These are phyloP conservation scores for Rhodocollybia butyracea DNA, from an alignment of 768 basidiomycete species.

Conservation along the genomic window DNA sequence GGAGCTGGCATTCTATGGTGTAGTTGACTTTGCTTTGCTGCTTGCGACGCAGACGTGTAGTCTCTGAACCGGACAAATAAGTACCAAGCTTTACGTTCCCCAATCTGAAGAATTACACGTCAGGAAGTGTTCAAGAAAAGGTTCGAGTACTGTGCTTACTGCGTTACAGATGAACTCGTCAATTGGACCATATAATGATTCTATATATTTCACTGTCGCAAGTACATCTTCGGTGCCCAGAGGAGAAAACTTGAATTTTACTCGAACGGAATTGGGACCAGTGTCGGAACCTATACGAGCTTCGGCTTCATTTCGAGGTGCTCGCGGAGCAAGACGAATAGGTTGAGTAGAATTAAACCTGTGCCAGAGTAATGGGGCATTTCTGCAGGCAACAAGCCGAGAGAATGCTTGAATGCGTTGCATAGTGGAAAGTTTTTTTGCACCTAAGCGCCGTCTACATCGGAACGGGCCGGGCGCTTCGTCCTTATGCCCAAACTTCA, in stretches of 20 bases:
- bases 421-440: background rate
- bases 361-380: background rate
- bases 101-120: background rate
- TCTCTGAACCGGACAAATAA: background rate
- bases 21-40: background rate
- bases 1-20: background rate
- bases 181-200: background rate
- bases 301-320: background rate
- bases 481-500: conserved; percentile 37
- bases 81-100: background rate
- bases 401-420: background rate
- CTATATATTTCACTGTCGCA: conserved; percentile 1
- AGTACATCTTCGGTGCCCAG: background rate
- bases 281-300: background rate
- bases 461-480: background rate
- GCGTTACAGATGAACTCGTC: conserved; percentile 1
- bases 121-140: background rate
- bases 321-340: background rate
- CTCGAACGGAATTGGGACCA: background rate
- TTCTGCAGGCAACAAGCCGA: background rate
- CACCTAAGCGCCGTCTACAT: background rate
- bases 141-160: background rate
- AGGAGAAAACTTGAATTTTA: background rate
- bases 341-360: background rate
- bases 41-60: background rate